Conservation (phyloP, 495 filamentous ascomycete genomes). For the Neurospora intermedia region DNA sequence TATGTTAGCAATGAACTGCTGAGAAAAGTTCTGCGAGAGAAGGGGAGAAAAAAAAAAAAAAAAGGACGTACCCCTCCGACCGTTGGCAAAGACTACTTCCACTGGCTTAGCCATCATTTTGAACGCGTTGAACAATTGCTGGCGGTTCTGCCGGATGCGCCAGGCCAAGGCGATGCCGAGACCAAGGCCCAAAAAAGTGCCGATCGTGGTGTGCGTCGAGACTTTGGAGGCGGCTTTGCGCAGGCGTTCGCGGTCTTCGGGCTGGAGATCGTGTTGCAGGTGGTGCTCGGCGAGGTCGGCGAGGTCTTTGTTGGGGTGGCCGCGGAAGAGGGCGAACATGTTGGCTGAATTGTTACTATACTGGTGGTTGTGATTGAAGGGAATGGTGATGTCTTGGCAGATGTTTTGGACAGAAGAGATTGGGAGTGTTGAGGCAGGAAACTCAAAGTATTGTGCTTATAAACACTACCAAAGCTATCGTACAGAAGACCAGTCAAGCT, state of each 20-base stretch:
- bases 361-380: background rate
- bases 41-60: too few relatives aligned
- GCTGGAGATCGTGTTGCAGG: conserved; percentile 48
- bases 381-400: background rate
- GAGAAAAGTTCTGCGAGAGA: too few relatives aligned
- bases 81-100: conserved; percentile 50
- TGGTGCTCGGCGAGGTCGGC: conserved; percentile 50
- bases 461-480: background rate
- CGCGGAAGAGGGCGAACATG: conserved; percentile 47
- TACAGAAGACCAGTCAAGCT: background rate
- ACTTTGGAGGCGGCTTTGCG: conserved; percentile 42
- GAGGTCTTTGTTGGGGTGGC: conserved; percentile 41
- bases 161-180: conserved; percentile 49
- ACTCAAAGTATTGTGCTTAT: background rate
- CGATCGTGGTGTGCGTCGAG: conserved; percentile 42
- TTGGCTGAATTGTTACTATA: background rate
- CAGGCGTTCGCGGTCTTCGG: conserved; percentile 49
- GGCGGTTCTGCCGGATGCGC: conserved; percentile 42
- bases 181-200: conserved; percentile 47
- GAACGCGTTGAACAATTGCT: conserved; percentile 48
- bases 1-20: too few relatives aligned
- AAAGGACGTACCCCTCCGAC: conserved; percentile 38
- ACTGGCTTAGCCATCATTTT: conserved; percentile 47
- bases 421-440: background rate
- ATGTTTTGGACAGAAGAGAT: background rate